Base-by-base conservation (phyloP, 768 basidiomycete genomes). In the Rhizopogon vesiculosus region DNA sequence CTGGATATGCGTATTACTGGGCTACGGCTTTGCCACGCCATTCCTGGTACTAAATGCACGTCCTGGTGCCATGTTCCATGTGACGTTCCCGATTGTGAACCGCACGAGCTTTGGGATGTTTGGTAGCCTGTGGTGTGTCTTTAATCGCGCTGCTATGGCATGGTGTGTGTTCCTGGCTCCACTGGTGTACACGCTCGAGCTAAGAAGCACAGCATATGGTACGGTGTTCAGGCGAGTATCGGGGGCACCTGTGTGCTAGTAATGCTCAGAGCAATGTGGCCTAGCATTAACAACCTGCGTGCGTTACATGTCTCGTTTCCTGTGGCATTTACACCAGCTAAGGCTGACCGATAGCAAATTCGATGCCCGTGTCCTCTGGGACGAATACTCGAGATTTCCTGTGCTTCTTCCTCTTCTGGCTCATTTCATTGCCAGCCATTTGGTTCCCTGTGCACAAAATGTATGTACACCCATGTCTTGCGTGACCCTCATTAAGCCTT, bases 351-450 rank as follows among this genome's bases (percentile, higher is more conserved):
- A 45, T 59, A 88, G 84, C 81, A 28, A 91, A 92, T 75, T 75
- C 78, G 56, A 77, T 91, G 62, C 85, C 89, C 16, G 78, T 73
- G 35, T 85, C 84, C 12, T 83, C 87, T 56, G 89, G 89, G 43
- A 91, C 83, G 33, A 87, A 77, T 54, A 85, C 86, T 18, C 78
- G 80, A 52, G 83, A 89, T 71, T 89, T 87, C 62, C 72, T 90
- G 73, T 83, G 83, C 59, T 93, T 93, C 81, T 86, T 93, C 77
- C 75, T 93, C 56, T 94, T 92, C 76, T 92, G 89, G 85, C 71
- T 91, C 33, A 77, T 90, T 40, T 87, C 84, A 35, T 78, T 92
- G 29, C 89, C 88, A 10, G 84, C 85, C 18, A 85, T 91, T 61
- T 90, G 86, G 86, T 86, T 90, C 60, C 89, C 88, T 10, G 83